Conservation (phyloP, 441 rosid species). For the Cnidoscolus chayamansa region DNA sequence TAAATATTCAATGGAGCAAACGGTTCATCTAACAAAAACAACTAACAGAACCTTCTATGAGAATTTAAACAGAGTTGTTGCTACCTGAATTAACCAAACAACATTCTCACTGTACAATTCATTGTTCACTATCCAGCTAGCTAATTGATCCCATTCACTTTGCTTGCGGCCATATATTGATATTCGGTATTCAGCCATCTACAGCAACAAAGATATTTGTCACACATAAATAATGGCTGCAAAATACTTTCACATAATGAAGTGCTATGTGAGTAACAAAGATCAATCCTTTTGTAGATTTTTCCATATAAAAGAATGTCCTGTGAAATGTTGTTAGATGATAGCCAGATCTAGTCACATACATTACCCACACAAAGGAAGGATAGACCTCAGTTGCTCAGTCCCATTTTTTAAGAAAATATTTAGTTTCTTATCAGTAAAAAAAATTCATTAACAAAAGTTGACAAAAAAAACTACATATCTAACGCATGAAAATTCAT, state of each 20-base stretch:
- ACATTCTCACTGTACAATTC: slow-evolving; percentile 94
- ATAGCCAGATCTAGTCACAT: background rate
- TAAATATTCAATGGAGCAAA: background rate
- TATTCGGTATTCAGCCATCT: slow-evolving; percentile 99
- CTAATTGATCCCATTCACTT: slow-evolving; percentile 99
- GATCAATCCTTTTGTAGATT: background rate
- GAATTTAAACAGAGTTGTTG: background rate
- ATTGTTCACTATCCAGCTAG: slow-evolving; percentile 99
- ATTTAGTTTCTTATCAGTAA: background rate
- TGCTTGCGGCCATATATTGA: slow-evolving; percentile 97
- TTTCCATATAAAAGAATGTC: background rate
- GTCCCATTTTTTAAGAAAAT: background rate
- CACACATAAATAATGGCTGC: slow-evolving; percentile 7
- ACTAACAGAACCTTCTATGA: too few relatives aligned
- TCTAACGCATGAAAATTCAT: background rate
- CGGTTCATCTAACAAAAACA: background rate
- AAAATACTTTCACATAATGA: background rate
- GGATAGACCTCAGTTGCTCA: background rate
- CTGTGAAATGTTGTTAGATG: background rate
- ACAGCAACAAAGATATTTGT: slow-evolving; percentile 30
- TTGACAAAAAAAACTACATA: background rate
- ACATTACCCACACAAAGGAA: background rate
- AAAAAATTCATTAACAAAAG: background rate
- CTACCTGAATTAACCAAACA: slow-evolving; percentile 99
- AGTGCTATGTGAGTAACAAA: background rate